Percentiles rank a stretch among this genome's conserved stretches.
These are phyloP conservation scores for Paragyromitra xinjiangensis DNA, from an alignment of 495 filamentous ascomycete genomes.

Conservation along the genomic window DNA sequence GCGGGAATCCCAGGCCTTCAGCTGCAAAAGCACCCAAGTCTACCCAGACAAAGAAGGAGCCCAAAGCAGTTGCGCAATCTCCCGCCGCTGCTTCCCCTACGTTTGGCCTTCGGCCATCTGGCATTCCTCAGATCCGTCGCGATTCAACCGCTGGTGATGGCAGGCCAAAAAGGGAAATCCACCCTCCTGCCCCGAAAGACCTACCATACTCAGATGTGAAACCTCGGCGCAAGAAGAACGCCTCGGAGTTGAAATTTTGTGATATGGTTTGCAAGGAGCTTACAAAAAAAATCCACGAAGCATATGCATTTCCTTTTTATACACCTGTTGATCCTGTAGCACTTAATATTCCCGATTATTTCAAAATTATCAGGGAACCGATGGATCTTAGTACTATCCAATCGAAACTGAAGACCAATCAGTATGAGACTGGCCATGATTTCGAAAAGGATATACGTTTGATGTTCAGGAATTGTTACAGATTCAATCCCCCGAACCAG, in stretches of 20 bases:
- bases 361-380: constrained; percentile 90
- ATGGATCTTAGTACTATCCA: constrained; percentile 89
- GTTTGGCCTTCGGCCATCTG: constrained; percentile 83
- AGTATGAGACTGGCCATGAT: constrained; percentile 83
- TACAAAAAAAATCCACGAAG: constrained; percentile 73
- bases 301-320: constrained; percentile 74
- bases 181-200: constrained; percentile 86
- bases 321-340: constrained; percentile 91
- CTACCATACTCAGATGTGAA: constrained; percentile 81
- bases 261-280: constrained; percentile 82
- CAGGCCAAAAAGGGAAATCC: constrained; percentile 91
- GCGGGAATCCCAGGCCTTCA: constrained; percentile 59
- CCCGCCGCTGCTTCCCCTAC: constrained; percentile 66
- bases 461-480: constrained; percentile 88
- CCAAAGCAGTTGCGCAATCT: constrained; percentile 65
- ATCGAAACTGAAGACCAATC: constrained; percentile 77
- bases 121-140: constrained; percentile 89
- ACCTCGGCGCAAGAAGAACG: constrained; percentile 90
- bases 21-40: constrained; percentile 56
- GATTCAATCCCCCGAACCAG: constrained; percentile 87
- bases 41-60: constrained; percentile 54
- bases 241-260: constrained; percentile 88
- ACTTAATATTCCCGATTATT: constrained; percentile 91
- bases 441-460: constrained; percentile 82
- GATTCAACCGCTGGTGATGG: constrained; percentile 79